Evolutionary conservation across 179 eudicot genomes (phyloP).

Genomic region (Heliamphora pulchella): DNA sequence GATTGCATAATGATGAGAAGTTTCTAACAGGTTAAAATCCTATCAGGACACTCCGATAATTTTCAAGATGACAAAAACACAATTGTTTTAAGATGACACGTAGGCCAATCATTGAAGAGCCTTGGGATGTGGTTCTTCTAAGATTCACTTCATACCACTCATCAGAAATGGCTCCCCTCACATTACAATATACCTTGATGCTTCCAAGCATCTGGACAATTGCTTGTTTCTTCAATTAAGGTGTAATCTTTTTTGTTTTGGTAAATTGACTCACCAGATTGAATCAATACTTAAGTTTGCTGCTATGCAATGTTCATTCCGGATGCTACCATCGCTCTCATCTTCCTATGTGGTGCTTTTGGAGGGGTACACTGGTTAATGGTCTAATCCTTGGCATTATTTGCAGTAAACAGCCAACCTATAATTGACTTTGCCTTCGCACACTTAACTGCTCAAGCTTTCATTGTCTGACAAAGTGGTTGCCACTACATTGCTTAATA

Average conservation of each 20-base stretch:
- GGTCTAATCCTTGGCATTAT: not conserved
- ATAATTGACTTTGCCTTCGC: not conserved
- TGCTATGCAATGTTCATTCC: too few species aligned
- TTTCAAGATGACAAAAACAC: too few species aligned
- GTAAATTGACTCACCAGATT: too few species aligned
- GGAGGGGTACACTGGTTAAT: not conserved
- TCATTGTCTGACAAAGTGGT: not conserved
- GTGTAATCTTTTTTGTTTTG: too few species aligned
- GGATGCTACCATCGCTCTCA: too few species aligned
- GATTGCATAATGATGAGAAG: not conserved
- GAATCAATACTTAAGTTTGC: too few species aligned
- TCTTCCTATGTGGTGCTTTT: not conserved
- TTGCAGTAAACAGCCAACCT: too few species aligned
- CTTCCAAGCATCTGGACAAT: not conserved
- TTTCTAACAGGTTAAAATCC: not conserved
- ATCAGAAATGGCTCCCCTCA: not conserved
- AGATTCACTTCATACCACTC: not conserved
- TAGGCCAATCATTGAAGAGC: too few species aligned
- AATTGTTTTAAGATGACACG: too few species aligned
- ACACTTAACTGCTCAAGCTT: constrained; percentile 1
- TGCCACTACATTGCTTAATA: too few species aligned
- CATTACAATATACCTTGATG: not conserved
- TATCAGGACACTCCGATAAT: not conserved
- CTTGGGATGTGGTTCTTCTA: not conserved
- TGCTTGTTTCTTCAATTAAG: not conserved